Evolutionary conservation across 768 basidiomycete species (phyloP).

Genomic region (Chalciporus piperatus): DNA sequence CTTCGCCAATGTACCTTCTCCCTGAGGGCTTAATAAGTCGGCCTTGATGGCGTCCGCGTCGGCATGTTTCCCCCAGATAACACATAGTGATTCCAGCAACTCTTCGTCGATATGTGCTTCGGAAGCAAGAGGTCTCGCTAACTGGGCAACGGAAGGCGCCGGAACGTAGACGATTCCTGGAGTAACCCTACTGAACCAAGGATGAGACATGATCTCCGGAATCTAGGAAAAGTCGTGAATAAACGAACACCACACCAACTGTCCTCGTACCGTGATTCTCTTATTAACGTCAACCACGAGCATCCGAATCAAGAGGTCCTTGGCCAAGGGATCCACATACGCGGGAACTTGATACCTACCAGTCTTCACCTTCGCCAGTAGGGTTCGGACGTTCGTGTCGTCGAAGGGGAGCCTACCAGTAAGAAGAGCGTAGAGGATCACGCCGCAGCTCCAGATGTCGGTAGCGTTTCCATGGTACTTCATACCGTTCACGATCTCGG

Average conservation of each 20-base stretch:
- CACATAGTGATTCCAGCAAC: conserved; percentile 70
- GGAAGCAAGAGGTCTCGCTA: conserved; percentile 69
- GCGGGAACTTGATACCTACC: conserved; percentile 84
- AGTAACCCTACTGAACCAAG: conserved; percentile 67
- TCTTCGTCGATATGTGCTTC: conserved; percentile 72
- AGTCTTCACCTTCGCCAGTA: conserved; percentile 82
- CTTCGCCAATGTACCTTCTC: conserved; percentile 73
- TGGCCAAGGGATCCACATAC: conserved; percentile 79
- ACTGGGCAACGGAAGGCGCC: conserved; percentile 61
- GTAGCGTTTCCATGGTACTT: conserved; percentile 87
- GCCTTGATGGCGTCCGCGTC: conserved; percentile 54
- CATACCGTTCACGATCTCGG: conserved; percentile 91
- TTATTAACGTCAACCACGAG: conserved; percentile 78
- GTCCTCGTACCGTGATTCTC: conserved; percentile 68
- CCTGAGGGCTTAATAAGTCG: conserved; percentile 69
- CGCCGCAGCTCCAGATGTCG: conserved; percentile 96
- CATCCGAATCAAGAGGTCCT: conserved; percentile 84
- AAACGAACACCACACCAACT: neutral
- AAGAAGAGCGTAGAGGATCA: conserved; percentile 87
- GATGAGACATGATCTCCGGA: conserved; percentile 79
- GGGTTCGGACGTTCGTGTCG: conserved; percentile 75
- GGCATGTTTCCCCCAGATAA: conserved; percentile 81
- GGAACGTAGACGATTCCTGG: conserved; percentile 45
- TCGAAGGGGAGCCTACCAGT: conserved; percentile 93
- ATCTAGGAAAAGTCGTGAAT: conserved; percentile 50